Evolutionary conservation across 1,139 yeast genomes (phyloP).

Genomic region (Lodderomyces jiufengensis): DNA sequence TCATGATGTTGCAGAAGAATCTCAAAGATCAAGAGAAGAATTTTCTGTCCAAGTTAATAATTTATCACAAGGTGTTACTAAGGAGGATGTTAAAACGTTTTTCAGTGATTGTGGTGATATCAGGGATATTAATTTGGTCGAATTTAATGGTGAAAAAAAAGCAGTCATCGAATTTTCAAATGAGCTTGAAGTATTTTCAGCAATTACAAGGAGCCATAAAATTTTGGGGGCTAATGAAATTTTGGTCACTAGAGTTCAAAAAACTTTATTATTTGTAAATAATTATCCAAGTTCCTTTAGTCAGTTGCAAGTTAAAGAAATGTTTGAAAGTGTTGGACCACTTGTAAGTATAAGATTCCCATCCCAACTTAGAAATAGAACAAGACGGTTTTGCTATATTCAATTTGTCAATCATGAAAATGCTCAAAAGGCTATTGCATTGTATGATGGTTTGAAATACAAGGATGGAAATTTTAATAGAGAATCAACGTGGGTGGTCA

Average conservation of each 20-base stretch:
- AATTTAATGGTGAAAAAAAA: conserved; percentile 16
- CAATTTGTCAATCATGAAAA: conserved; percentile 47
- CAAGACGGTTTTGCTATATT: conserved; percentile 73
- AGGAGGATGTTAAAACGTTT: conserved; percentile 33
- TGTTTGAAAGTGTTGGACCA: conserved; percentile 47
- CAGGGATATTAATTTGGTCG: conserved; percentile 30
- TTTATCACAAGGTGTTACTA: conserved; percentile 28
- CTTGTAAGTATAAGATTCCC: conserved; percentile 65
- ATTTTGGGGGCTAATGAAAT: conserved; percentile 39
- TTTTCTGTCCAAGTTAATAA: conserved; percentile 46
- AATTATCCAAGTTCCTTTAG: conserved; percentile 65
- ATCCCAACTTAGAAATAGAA: conserved; percentile 50
- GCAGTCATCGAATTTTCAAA: conserved; percentile 56
- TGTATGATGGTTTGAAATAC: conserved; percentile 36
- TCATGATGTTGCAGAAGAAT: conserved; percentile 6
- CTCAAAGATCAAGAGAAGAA: conserved; percentile 53
- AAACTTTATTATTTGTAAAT: conserved; percentile 62
- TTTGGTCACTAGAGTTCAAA: conserved; percentile 40
- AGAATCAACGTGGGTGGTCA: conserved; percentile 44
- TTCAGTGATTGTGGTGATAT: conserved; percentile 62
- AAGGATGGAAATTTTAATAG: conserved; percentile 20
- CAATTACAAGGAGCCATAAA: conserved; percentile 59
- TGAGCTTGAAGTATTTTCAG: conserved; percentile 51
- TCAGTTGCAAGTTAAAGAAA: conserved; percentile 32
- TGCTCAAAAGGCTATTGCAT: conserved; percentile 47